phyloP scores from a whole-genome alignment of 257 asterid genomes.

The Solanum chiquidenum region DNA sequence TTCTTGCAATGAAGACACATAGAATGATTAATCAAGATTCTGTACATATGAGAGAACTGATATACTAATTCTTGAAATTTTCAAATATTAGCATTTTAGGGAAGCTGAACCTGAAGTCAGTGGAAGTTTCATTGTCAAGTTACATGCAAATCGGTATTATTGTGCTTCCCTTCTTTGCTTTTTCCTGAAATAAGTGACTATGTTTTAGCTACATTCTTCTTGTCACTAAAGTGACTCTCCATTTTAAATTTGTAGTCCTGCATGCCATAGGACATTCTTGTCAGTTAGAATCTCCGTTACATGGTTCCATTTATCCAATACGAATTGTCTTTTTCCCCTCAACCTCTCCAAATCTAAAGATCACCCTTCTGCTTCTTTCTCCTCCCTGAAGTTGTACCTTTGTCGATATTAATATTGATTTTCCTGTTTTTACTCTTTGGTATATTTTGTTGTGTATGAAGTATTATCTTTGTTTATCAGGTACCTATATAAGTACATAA shows the following conservation, averaged over 20 bases:
- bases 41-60: neutral
- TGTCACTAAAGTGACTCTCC: neutral
- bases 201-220: neutral
- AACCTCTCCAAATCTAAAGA: neutral
- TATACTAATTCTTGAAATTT: neutral
- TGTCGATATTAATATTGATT: neutral
- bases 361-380: neutral
- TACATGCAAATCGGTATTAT: neutral
- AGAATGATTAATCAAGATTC: neutral
- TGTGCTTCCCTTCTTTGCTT: neutral
- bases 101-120: neutral
- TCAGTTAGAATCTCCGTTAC: neutral
- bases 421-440: neutral
- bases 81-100: neutral
- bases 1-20: neutral
- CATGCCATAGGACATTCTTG: neutral
- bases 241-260: neutral
- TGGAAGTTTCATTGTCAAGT: neutral
- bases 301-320: neutral
- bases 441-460: neutral
- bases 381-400: neutral
- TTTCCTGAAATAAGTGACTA: neutral
- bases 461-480: slow-evolving; percentile 26
- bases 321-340: neutral
- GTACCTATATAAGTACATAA: slow-evolving; percentile 75